phyloP scores from a whole-genome alignment of 2,329 filamentous ascomycete genomes.

The Paraphaeosphaeria sporulosa region DNA sequence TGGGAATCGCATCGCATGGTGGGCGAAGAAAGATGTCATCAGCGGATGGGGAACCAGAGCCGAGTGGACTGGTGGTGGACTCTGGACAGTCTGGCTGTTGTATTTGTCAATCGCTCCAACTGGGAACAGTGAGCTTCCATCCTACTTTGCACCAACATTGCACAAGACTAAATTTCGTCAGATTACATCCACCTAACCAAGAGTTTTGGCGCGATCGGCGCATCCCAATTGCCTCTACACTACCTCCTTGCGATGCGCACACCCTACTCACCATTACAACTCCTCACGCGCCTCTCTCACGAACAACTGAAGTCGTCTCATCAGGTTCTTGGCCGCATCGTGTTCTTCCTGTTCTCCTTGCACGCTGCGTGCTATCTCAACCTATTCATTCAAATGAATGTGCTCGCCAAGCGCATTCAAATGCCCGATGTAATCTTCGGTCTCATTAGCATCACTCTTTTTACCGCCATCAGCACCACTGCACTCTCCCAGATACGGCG shows the following conservation, averaged over 20 bases:
- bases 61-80: conserved; percentile 56
- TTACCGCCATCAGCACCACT: conserved; percentile 57
- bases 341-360: conserved; percentile 58
- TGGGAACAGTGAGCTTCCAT: conserved; percentile 59
- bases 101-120: conserved; percentile 59
- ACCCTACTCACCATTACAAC: conserved; percentile 59
- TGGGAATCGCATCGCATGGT: conserved; percentile 48
- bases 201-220: conserved; percentile 65
- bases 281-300: conserved; percentile 62
- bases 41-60: conserved; percentile 59
- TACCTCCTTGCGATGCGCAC: conserved; percentile 64
- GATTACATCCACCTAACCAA: conserved; percentile 72
- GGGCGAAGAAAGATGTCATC: conserved; percentile 55
- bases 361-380: conserved; percentile 65
- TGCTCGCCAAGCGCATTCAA: conserved; percentile 62
- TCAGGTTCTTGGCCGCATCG: conserved; percentile 64
- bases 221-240: conserved; percentile 66
- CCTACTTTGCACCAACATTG: neutral
- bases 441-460: conserved; percentile 55
- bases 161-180: conserved; percentile 31
- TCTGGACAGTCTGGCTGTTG: conserved; percentile 63
- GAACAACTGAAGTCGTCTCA: conserved; percentile 64
- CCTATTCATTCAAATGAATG: conserved; percentile 61
- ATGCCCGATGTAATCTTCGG: conserved; percentile 67
- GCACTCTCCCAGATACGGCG: conserved; percentile 57